phyloP scores from a whole-genome alignment of 345 rosid genomes.

The Cardamine resedifolia region DNA sequence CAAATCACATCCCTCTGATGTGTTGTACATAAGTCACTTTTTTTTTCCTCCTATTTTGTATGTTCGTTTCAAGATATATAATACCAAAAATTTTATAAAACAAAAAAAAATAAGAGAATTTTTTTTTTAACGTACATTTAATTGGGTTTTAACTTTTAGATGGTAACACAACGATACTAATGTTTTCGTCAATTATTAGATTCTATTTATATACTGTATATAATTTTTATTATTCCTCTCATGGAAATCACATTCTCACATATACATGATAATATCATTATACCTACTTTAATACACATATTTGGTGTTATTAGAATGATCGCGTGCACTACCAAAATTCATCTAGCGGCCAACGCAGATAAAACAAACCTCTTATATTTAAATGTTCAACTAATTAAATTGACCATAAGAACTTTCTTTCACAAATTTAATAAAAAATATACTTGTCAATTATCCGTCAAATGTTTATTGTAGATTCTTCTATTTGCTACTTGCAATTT shows the following conservation, averaged over 20 bases:
- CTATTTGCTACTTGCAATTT: neutral
- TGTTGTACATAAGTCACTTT: too few species aligned
- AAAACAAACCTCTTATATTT: neutral
- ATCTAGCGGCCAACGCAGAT: neutral
- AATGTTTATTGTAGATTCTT: neutral
- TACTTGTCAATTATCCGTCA: neutral
- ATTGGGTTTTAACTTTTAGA: neutral
- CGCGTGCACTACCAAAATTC: neutral
- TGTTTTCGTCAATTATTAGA: too few species aligned
- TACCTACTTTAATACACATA: neutral
- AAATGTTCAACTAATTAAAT: neutral
- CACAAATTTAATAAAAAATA: neutral
- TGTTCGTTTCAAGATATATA: too few species aligned
- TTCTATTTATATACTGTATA: neutral
- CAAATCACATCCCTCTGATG: slow-evolving; percentile 3
- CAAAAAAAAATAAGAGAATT: too few species aligned
- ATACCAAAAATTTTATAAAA: too few species aligned
- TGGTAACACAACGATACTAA: too few species aligned
- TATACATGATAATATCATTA: neutral
- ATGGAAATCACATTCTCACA: neutral
- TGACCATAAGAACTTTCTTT: neutral
- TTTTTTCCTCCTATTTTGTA: too few species aligned
- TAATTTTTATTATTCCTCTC: neutral
- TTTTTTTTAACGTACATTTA: too few species aligned
- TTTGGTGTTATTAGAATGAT: slow-evolving; percentile 12